Conservation (phyloP, 306 rosid species). For the Chamaecrista fasciculata region DNA sequence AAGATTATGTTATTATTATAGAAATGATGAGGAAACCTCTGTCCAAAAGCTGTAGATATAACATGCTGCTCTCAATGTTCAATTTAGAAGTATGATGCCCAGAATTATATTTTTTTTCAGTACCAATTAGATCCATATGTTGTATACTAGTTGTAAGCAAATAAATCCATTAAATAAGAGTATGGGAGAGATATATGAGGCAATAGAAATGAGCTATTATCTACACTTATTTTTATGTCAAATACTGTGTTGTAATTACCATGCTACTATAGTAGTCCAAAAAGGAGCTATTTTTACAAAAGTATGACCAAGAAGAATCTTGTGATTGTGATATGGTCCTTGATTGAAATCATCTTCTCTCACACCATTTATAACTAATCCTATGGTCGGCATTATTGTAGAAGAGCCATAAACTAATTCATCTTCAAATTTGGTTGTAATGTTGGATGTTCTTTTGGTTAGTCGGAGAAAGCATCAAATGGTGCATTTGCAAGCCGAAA, state of each 20-base stretch:
- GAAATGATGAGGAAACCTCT: conserved; percentile 7
- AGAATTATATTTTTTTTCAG: neutral
- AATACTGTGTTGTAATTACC: neutral
- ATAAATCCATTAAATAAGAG: neutral
- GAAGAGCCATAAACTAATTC: neutral
- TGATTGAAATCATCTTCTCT: conserved; percentile 18
- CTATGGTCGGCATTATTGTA: too few species aligned
- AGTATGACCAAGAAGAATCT: conserved; percentile 2
- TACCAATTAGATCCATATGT: neutral
- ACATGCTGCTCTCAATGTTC: conserved; percentile 8
- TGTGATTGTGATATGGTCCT: neutral
- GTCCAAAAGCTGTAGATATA: neutral
- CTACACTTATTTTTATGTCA: too few species aligned
- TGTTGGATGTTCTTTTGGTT: conserved; percentile 22
- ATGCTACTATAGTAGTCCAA: conserved; percentile 2
- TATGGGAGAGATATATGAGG: too few species aligned
- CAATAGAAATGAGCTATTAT: too few species aligned
- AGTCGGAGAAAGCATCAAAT: conserved; percentile 34
- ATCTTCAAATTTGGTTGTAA: neutral
- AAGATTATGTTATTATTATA: neutral
- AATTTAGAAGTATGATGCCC: neutral
- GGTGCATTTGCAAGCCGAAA: conserved; percentile 4
- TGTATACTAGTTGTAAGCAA: conserved; percentile 16
- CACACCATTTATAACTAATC: conserved; percentile 4
- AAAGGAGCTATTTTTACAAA: neutral